Conservation (phyloP, 2,329 filamentous ascomycete genomes). For the Aureobasidium subglaciale region DNA sequence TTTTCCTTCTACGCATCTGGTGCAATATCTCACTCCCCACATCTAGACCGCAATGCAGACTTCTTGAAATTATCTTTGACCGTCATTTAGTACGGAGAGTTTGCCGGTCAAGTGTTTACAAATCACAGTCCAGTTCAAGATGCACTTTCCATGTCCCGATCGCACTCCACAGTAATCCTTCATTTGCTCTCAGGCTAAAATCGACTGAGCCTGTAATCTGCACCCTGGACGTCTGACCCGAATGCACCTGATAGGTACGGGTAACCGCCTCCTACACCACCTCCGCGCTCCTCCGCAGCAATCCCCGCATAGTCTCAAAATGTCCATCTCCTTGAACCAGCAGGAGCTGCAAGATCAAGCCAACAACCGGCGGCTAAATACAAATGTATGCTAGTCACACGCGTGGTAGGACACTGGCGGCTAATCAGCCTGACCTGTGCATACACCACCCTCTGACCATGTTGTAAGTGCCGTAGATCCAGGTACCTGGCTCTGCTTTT, state of each 20-base stretch:
- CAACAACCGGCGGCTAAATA: constrained; percentile 10
- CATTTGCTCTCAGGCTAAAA: constrained; percentile 5
- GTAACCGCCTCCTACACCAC: background rate
- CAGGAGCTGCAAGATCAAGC: background rate
- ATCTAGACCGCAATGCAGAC: too few relatives aligned
- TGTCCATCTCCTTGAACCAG: background rate
- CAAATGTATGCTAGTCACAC: constrained; percentile 5
- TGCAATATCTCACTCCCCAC: too few relatives aligned
- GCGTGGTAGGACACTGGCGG: background rate
- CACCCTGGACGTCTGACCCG: background rate
- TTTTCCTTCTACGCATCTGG: background rate
- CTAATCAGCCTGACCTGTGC: constrained; percentile 4
- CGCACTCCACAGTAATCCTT: background rate
- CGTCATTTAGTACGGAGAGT: too few relatives aligned
- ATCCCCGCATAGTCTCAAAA: background rate
- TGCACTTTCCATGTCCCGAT: background rate
- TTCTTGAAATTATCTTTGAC: too few relatives aligned
- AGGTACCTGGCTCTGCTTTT: constrained; percentile 1
- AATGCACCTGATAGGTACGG: background rate
- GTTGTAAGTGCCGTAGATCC: constrained; percentile 7
- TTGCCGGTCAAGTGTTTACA: background rate
- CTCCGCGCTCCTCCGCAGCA: constrained; percentile 2
- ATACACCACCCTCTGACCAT: background rate
- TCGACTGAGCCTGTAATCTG: background rate
- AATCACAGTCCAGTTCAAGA: background rate